Evolutionary conservation across 148 eudicot genomes (phyloP), one percentile per base, ranked within the genome.

Genomic region (Silene conica): DNA sequence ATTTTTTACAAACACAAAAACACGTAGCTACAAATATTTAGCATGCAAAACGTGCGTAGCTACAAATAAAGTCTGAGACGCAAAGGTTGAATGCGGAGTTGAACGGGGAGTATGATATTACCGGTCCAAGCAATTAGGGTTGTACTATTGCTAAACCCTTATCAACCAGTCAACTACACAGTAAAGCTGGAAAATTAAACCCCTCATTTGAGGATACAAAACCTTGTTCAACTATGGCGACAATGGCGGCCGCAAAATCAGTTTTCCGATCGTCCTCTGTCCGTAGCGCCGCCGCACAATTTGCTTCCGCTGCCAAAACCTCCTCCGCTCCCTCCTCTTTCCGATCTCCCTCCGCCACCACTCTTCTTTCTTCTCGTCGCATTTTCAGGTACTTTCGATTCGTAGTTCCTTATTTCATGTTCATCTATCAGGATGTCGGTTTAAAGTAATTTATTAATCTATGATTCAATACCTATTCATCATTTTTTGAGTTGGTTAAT

Each of bases 201-300:
- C 28, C 28, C 2, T 26, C 28, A 26, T 26, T 26, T 26, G 28
- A 26, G 1, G 28, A 26, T 2, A 26, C 28, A 26, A 26, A 26
- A 26, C 28, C 28, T 26, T 26, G 28, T 26, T 26, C 28, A 26
- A 26, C 28, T 26, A 26, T 26, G 84, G 82, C 88, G 38, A 65
- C 75, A 18, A 19, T 70, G 13, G 80, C 80, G 59, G 93, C 89
- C 70, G 88, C 87, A 23, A 84, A 92, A 81, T 84, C 87, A 61
- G 73, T 73, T 75, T 70, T 89, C 80, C 89, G 93, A 22, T 87
- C 93, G 58, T 21, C 84, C 22, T 58, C 84, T 62, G 71, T 76
- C 63, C 87, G 85, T 8, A 72, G 25, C 70, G 86, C 87, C 56
- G 84, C 90, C 52, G 31, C 86, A 3, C 76, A 80, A 19, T 13